Percentiles rank a stretch among this genome's conserved stretches.
These are phyloP conservation scores for Linnemannia schmuckeri DNA, from an alignment of 192 early-diverging fungal species.

Conservation along the genomic window DNA sequence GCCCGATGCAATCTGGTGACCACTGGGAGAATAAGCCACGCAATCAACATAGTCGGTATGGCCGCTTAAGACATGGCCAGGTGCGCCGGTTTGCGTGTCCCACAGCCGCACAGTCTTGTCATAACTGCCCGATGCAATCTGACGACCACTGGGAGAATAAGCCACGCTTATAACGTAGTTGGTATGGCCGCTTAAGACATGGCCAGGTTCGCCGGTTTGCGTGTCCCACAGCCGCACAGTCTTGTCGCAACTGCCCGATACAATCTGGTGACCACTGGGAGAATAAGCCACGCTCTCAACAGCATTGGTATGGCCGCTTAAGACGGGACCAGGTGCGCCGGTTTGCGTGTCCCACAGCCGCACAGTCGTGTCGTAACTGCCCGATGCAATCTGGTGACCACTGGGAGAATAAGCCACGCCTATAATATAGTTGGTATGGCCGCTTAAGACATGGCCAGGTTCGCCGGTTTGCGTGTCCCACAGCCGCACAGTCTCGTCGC, in stretches of 20 bases:
- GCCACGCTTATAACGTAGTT: no score
- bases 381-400: conserved; percentile 13
- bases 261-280: conserved; percentile 11
- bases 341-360: conserved; percentile 16
- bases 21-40: conserved; percentile 5
- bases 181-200: no score
- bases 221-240: conserved; percentile 13
- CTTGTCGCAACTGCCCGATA: background rate
- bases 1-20: conserved; percentile 13
- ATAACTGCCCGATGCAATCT: conserved; percentile 5
- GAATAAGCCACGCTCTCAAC: conserved; percentile 8
- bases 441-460: background rate
- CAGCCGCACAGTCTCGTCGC: conserved; percentile 4
- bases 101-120: conserved; percentile 12
- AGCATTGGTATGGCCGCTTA: conserved; percentile 5
- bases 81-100: conserved; percentile 9
- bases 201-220: no score
- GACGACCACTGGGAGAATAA: conserved; percentile 7
- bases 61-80: background rate
- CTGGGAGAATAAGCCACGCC: conserved; percentile 5
- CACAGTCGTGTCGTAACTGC: conserved; percentile 6
- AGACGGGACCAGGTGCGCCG: conserved; percentile 6
- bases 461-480: conserved; percentile 11
- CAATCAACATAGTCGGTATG: background rate
- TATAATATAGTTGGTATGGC: background rate